Evolutionary conservation across 352 stramenopile genomes (phyloP).

Genomic region (Phytophthora palmivora): DNA sequence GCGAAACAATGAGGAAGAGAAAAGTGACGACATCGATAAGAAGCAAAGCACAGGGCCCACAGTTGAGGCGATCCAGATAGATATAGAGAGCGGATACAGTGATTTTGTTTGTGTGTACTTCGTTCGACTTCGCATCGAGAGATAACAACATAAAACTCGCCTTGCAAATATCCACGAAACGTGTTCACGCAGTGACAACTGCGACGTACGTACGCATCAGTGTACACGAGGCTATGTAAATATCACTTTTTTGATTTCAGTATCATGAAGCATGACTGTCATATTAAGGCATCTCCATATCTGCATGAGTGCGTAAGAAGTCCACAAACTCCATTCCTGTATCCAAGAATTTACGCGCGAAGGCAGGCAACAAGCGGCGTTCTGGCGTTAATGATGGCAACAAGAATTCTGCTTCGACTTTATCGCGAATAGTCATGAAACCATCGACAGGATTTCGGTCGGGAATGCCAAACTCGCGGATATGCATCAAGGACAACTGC

Average conservation of each 20-base stretch:
- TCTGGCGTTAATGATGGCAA: constrained; percentile 67
- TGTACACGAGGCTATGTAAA: no score
- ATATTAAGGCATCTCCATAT: constrained; percentile 32
- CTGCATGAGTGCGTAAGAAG: constrained; percentile 53
- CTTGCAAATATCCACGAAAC: constrained; percentile 5
- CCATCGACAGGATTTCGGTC: constrained; percentile 46
- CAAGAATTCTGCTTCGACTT: constrained; percentile 70
- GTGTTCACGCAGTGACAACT: no score
- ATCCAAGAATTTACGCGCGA: constrained; percentile 60
- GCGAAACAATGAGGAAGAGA: constrained; percentile 17
- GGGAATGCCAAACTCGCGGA: constrained; percentile 67
- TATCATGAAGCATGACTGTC: no score
- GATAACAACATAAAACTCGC: constrained; percentile 21
- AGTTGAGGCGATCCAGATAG: constrained; percentile 70
- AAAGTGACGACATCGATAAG: constrained; percentile 14
- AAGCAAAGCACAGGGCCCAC: constrained; percentile 8
- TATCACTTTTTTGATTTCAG: constrained; percentile 1
- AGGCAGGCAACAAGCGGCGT: constrained; percentile 53
- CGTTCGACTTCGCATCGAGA: constrained; percentile 46
- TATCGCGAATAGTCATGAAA: constrained; percentile 61
- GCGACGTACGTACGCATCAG: no score
- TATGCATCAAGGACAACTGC: constrained; percentile 57
- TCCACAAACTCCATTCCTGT: constrained; percentile 74
- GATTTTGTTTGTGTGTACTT: constrained; percentile 81
- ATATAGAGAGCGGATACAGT: constrained; percentile 68